Conservation (phyloP, 768 basidiomycete species). For the Terana coerulea region DNA sequence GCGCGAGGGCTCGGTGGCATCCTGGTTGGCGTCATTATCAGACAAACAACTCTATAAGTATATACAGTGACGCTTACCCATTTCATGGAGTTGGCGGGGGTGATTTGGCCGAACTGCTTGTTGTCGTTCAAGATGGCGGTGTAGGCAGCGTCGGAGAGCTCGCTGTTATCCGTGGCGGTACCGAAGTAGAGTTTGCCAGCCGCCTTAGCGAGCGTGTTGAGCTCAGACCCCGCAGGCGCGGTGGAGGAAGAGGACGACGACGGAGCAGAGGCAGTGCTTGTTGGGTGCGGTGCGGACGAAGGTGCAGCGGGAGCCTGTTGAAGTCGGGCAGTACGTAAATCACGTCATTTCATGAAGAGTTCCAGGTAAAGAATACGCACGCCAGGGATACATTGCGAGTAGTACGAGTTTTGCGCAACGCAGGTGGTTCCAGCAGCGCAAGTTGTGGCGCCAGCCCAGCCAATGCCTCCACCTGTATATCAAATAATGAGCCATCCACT, state of each 20-base stretch:
- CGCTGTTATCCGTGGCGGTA: slow-evolving; percentile 45
- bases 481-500: neutral
- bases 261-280: slow-evolving; percentile 8
- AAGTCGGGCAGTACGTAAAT: neutral
- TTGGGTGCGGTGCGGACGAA: slow-evolving; percentile 3
- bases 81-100: slow-evolving; percentile 53
- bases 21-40: slow-evolving; percentile 28
- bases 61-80: slow-evolving; percentile 34
- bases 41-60: neutral
- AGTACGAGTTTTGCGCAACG: slow-evolving; percentile 36
- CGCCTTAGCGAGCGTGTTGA: slow-evolving; percentile 33
- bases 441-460: slow-evolving; percentile 32
- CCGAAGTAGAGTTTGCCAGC: slow-evolving; percentile 48
- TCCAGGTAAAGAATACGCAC: slow-evolving; percentile 9
- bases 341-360: neutral
- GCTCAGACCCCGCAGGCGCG: no score
- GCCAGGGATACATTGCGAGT: slow-evolving; percentile 40
- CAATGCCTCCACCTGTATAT: slow-evolving; percentile 31
- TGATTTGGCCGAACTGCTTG: slow-evolving; percentile 42
- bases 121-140: slow-evolving; percentile 35
- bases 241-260: slow-evolving; percentile 20
- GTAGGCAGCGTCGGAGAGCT: slow-evolving; percentile 41
- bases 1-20: slow-evolving; percentile 47
- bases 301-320: neutral
- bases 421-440: slow-evolving; percentile 40